A percentile compares a stretch with the other conserved stretches of the same genome.
Evolutionary conservation across 306 rosid species (phyloP).

Genomic region (Gynostemma pentaphyllum): DNA sequence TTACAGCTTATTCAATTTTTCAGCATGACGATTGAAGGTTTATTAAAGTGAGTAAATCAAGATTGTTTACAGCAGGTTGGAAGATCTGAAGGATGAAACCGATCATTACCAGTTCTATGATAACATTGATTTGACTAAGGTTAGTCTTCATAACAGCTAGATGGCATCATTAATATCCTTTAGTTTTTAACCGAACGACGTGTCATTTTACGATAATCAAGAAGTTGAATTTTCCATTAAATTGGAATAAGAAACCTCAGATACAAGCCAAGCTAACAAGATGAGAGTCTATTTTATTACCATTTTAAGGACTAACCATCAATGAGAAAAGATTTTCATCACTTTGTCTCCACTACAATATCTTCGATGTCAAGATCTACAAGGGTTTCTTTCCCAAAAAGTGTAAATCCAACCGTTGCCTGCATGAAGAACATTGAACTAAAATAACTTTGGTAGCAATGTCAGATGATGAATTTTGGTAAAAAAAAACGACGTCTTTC

Average conservation of each 20-base stretch:
- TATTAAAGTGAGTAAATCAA: not conserved
- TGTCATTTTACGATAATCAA: not conserved
- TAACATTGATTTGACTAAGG: not conserved
- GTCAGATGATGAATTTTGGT: not conserved
- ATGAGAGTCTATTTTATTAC: not conserved
- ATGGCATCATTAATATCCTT: not conserved
- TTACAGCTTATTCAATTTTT: not conserved
- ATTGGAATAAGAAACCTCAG: not conserved
- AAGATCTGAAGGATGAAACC: not conserved
- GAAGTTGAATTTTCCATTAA: not conserved
- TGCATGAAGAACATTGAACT: slow-evolving; percentile 36
- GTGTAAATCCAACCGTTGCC: slow-evolving; percentile 68
- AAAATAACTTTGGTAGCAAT: not conserved
- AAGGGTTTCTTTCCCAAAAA: slow-evolving; percentile 85
- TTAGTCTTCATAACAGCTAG: not conserved
- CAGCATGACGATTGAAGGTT: not conserved
- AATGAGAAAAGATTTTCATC: slow-evolving; percentile 13
- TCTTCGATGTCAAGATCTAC: slow-evolving; percentile 52
- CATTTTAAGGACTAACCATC: slow-evolving; percentile 24
- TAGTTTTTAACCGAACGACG: not conserved
- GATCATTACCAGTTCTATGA: not conserved
- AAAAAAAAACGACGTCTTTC: too few species aligned
- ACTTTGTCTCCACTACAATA: slow-evolving; percentile 37
- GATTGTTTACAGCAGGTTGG: not conserved
- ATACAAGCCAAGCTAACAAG: not conserved